Evolutionary conservation across 768 basidiomycete species (phyloP), one percentile per base, ranked within the genome.

Genomic region (Aureoboletus auriporus): DNA sequence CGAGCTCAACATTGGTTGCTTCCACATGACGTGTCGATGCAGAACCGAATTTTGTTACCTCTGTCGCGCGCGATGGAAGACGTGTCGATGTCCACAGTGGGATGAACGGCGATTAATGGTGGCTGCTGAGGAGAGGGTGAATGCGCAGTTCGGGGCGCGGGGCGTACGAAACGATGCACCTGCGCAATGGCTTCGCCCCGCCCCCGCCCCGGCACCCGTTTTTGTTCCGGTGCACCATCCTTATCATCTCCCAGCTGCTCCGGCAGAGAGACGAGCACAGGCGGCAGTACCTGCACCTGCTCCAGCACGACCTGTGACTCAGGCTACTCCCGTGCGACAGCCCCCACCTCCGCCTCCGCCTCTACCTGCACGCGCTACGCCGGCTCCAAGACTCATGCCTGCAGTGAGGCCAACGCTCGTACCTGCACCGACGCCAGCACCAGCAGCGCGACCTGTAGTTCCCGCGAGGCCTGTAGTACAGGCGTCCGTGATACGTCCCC

Each of bases 51-150:
- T 74, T 38, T 74, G 72, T 53, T 75, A 74, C 41, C 52, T 80
- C 69, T 73, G 80, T 70, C 43, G 72, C 69, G 74, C 56, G 20
- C 67, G 49, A 4, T 89, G 86, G 86, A 86, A 85, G 67, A 71
- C 65, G 1, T 89, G 87, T 54, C 12, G 0, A 1, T 88, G 86
- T 53, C 71, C 73, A 1, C 80, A 83, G 49, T 88, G 84, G 83
- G 84, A 86, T 17, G 86, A 86, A 55, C 29, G 26, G 4, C 46
- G 53, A 6, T 23, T 66, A 11, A 10, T 75, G 28, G 67, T 52
- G 4, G 73, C 68, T 4, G 83, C 80, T 0, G 68, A 73, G 47
- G 66, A 67, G 27, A 67, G 75, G 17, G 78, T 79, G 16, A 69
- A 75, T 31, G 59, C 63, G 9, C 65, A 61, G 27, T 49, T 75